Evolutionary conservation across 1,284 basidiomycete species (phyloP).

Genomic region (Ganoderma multipileum): DNA sequence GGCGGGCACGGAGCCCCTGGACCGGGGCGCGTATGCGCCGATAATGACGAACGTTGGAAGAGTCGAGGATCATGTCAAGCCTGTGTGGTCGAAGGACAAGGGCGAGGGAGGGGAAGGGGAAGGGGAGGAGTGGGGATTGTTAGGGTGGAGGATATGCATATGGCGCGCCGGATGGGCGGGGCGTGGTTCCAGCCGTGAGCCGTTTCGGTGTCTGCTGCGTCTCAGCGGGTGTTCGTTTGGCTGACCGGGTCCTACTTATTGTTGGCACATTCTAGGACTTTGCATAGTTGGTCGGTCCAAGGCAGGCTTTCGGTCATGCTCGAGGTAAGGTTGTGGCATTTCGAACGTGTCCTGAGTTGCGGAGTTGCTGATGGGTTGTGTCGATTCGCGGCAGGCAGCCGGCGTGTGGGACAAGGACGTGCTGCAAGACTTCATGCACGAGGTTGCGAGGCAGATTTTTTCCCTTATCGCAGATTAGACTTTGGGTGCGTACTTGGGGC

Average conservation of each 20-base stretch:
- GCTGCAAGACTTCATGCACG: no score
- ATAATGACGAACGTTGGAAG: not conserved
- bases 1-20: not conserved
- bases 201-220: not conserved
- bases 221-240: not conserved
- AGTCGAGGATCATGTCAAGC: not conserved
- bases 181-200: not conserved
- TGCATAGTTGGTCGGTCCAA: no score
- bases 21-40: not conserved
- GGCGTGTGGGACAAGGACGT: no score
- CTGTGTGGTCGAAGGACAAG: not conserved
- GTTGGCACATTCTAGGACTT: no score
- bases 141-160: not conserved
- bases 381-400: no score
- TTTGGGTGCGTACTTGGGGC: no score
- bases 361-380: no score
- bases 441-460: no score
- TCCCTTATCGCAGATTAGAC: no score
- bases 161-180: not conserved
- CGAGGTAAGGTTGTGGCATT: no score
- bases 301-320: no score
- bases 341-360: no score
- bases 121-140: not conserved
- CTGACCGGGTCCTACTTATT: not conserved
- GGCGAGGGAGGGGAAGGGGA: not conserved